A percentile compares a stretch with the other conserved stretches of the same genome.
phyloP scores from a whole-genome alignment of 116 monocot genomes.

The Posidonia oceanica region DNA sequence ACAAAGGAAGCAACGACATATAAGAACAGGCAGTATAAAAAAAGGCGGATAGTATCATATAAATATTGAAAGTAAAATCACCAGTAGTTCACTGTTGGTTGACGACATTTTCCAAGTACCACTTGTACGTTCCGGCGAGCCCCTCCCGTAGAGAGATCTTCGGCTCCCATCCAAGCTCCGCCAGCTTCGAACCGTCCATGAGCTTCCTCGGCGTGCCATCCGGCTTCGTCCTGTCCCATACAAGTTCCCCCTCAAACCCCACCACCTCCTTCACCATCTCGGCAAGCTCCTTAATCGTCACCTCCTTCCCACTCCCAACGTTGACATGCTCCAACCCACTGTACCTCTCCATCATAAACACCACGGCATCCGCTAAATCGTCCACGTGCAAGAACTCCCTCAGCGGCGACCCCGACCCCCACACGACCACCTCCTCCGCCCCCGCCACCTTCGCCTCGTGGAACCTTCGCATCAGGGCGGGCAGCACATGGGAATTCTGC shows the following conservation, averaged over 20 bases:
- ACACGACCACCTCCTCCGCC: slow-evolving; percentile 65
- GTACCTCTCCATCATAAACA: slow-evolving; percentile 79
- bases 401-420: slow-evolving; percentile 71
- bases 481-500: slow-evolving; percentile 84
- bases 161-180: slow-evolving; percentile 56
- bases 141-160: slow-evolving; percentile 60
- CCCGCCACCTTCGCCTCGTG: slow-evolving; percentile 59
- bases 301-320: slow-evolving; percentile 80
- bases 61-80: too few species aligned
- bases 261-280: slow-evolving; percentile 84
- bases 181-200: slow-evolving; percentile 73
- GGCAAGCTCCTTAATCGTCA: slow-evolving; percentile 76
- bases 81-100: slow-evolving; percentile 5
- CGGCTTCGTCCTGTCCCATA: slow-evolving; percentile 69
- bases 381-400: slow-evolving; percentile 88
- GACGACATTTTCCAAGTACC: slow-evolving; percentile 70
- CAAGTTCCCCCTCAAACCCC: slow-evolving; percentile 50
- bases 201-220: slow-evolving; percentile 88
- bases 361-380: slow-evolving; percentile 64
- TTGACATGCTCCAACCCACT: slow-evolving; percentile 76
- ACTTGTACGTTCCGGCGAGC: slow-evolving; percentile 62
- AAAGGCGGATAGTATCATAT: too few species aligned
- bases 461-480: slow-evolving; percentile 67
- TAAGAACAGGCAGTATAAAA: too few species aligned
- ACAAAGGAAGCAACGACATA: too few species aligned